Percentiles rank a stretch among this genome's conserved stretches.
Evolutionary conservation across 2,329 filamentous ascomycete species (phyloP).

Genomic region (Byssochlamys sp.): DNA sequence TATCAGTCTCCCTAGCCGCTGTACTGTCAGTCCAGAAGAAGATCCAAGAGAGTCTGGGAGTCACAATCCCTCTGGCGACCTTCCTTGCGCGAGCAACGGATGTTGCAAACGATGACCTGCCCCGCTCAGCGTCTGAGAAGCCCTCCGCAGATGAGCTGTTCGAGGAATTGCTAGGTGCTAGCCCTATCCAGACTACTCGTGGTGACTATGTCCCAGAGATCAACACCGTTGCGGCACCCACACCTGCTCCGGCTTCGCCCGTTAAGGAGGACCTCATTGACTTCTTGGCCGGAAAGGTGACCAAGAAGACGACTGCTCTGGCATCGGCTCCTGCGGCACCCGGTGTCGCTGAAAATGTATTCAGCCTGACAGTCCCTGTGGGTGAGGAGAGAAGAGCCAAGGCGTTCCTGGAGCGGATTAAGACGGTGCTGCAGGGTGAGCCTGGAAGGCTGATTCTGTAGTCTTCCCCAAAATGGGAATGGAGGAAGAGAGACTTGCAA

Average conservation of each 20-base stretch:
- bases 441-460: constrained; percentile 61
- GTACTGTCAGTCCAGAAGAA: constrained; percentile 73
- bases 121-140: constrained; percentile 53
- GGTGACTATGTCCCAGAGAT: constrained; percentile 67
- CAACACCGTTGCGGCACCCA: constrained; percentile 39
- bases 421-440: constrained; percentile 70
- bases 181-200: constrained; percentile 36
- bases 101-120: constrained; percentile 78
- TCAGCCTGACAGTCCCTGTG: constrained; percentile 69
- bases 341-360: constrained; percentile 57
- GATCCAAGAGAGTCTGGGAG: constrained; percentile 65
- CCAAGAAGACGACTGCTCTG: constrained; percentile 22
- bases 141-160: constrained; percentile 76
- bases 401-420: constrained; percentile 76
- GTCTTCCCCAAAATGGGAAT: background rate
- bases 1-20: constrained; percentile 68
- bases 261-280: constrained; percentile 72
- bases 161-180: constrained; percentile 67
- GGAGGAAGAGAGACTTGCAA: background rate
- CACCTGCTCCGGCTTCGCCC: constrained; percentile 24
- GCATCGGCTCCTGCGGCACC: constrained; percentile 30
- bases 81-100: constrained; percentile 79
- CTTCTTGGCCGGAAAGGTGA: constrained; percentile 51
- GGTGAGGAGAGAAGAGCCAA: constrained; percentile 72
- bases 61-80: constrained; percentile 71